Evolutionary conservation across 345 rosid genomes (phyloP).

Genomic region (Salix suchowensis): DNA sequence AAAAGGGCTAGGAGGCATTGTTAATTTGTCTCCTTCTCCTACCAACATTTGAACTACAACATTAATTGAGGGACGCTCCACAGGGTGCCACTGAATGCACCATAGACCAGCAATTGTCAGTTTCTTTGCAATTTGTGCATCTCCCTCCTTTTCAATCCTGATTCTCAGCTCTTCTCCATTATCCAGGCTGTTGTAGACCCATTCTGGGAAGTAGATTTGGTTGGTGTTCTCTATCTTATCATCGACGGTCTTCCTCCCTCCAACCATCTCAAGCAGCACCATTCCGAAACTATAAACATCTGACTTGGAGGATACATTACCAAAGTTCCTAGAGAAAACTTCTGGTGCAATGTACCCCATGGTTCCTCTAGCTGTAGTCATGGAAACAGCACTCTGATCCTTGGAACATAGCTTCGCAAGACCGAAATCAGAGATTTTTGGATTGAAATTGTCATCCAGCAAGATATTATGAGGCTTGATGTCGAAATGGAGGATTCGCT

Average conservation of each 20-base stretch:
- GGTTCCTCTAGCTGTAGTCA: conserved; percentile 18
- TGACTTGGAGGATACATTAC: conserved; percentile 10
- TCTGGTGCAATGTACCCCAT: conserved; percentile 21
- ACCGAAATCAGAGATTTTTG: conserved; percentile 21
- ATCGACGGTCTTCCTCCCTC: conserved; percentile 4
- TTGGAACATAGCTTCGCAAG: conserved; percentile 13
- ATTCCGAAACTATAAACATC: conserved; percentile 19
- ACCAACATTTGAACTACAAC: conserved; percentile 9
- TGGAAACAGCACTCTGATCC: conserved; percentile 5
- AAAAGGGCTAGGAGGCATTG: conserved; percentile 10
- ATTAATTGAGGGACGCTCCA: conserved; percentile 12
- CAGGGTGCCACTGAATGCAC: conserved; percentile 21
- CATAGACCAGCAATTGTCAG: conserved; percentile 7
- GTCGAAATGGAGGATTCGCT: conserved; percentile 16
- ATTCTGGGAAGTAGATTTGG: conserved; percentile 11
- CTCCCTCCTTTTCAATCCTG: not conserved
- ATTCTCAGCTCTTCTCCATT: conserved; percentile 9
- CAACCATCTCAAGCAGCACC: conserved; percentile 12
- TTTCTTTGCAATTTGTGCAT: conserved; percentile 1
- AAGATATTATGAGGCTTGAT: conserved; percentile 13
- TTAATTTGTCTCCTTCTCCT: conserved; percentile 2
- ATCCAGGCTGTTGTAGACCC: conserved; percentile 12
- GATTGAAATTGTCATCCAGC: conserved; percentile 13
- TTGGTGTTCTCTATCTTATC: not conserved
- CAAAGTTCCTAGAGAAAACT: conserved; percentile 16